Percentiles rank a stretch among this genome's conserved stretches.
phyloP scores from a whole-genome alignment of 805 yeast species.

The Saccharomycopsis vini region DNA sequence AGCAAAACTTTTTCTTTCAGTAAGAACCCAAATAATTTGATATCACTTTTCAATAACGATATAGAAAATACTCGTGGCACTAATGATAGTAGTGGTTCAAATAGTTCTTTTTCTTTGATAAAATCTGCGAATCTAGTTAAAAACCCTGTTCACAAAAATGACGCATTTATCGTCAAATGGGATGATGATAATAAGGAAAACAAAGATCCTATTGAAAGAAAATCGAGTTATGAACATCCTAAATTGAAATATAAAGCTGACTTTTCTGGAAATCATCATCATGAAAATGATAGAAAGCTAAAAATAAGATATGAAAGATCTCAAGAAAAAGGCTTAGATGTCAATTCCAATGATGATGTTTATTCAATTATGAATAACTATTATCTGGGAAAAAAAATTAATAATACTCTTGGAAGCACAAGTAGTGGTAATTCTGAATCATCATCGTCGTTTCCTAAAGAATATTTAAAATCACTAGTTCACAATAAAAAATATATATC shows the following conservation, averaged over 20 bases:
- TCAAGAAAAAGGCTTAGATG: not conserved
- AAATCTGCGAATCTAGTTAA: no score
- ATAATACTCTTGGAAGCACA: not conserved
- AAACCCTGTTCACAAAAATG: no score
- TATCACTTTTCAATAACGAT: no score
- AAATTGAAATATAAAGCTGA: conserved; percentile 1
- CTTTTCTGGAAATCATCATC: not conserved
- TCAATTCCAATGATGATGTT: not conserved
- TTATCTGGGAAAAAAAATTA: not conserved
- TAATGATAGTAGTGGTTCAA: no score
- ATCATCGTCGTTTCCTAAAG: conserved; percentile 8
- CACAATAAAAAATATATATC: not conserved
- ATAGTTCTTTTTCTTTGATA: no score
- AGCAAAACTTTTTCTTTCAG: no score
- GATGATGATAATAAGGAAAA: conserved; percentile 14
- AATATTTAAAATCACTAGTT: conserved; percentile 11
- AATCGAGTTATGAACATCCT: conserved; percentile 3
- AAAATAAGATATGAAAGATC: no score
- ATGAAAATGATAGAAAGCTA: no score
- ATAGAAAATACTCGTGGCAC: no score
- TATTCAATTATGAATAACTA: not conserved
- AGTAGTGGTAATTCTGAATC: not conserved
- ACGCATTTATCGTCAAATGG: no score
- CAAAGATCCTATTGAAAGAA: conserved; percentile 1
- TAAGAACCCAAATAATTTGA: no score